Base-by-base conservation (phyloP, 208 protist genomes). In the Leishmania lainsoni region DNA sequence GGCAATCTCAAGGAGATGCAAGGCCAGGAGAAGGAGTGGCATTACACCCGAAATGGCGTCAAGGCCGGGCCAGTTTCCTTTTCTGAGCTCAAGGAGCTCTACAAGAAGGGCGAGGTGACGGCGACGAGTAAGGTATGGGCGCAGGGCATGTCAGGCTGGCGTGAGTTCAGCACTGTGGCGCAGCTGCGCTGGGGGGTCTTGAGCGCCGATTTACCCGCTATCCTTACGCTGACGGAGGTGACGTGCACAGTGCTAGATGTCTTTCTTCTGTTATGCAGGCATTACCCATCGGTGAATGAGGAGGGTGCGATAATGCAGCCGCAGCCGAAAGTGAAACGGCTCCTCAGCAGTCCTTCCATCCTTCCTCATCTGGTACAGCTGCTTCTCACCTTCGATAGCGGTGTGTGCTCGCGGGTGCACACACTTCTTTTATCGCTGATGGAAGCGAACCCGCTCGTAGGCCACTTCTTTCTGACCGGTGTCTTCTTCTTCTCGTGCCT, bases 351-450 rank as follows among this genome's bases (percentile, higher is more conserved):
- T 75, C 86, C 92, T 20, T 74, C 86, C 16, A 83, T 96, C n/a
- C 89, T 99, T 45, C 96, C 96, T 17, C 96, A 98, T 81, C 79
- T 99, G 82, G 97, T 98, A n/a, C 95, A 99, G 88, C 86, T 98
- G 14, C 73, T 99, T 42, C 88, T 99, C 32, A 98, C 98, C 0
- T 98, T 98, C 72, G 97, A 99, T 81, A 91, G 94, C 39, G 77
- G 52, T 75, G 90, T 91, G 75, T 99, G 89, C 90, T 89, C 75
- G 29, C 92, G 96, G 22, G 94, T 97, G 26, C 91, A 97, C 82
- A 81, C 52, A 20, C 87, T 99, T 45, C 88, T 99, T 6, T 91
- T 84, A 58, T 76, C 78, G 45, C 82, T 99, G 66, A 94, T 99
- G 86, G 84, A 93, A 76, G 95, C 99, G 72, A 99, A 98, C 86